Conservation (phyloP, 352 stramenopile species). For the Phytopythium chamaehyphon region DNA sequence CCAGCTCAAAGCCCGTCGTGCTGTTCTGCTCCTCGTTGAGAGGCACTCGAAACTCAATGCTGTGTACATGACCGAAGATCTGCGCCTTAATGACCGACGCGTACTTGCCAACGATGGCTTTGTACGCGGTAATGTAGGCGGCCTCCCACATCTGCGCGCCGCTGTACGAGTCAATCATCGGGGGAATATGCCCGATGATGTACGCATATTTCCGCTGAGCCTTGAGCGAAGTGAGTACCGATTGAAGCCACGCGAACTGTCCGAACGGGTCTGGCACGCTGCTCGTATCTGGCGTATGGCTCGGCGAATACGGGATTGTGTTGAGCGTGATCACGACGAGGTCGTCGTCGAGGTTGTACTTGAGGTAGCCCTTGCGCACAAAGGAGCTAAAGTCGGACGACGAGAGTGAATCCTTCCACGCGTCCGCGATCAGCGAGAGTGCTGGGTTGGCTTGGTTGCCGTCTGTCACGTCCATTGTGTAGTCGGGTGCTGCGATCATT, state of each 20-base stretch:
- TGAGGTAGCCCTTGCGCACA: slow-evolving; percentile 45
- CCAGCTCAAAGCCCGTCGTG: slow-evolving; percentile 19
- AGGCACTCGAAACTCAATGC: slow-evolving; percentile 83
- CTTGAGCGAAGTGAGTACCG: slow-evolving; percentile 45
- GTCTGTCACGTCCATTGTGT: slow-evolving; percentile 70
- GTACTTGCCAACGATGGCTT: slow-evolving; percentile 56
- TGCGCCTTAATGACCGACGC: slow-evolving; percentile 66
- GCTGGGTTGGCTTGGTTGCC: slow-evolving; percentile 41
- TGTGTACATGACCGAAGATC: slow-evolving; percentile 91
- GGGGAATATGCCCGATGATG: slow-evolving; percentile 88
- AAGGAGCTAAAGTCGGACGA: slow-evolving; percentile 47
- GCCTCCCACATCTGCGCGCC: slow-evolving; percentile 80
- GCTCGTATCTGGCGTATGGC: slow-evolving; percentile 57
- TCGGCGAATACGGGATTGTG: slow-evolving; percentile 68
- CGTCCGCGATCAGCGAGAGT: slow-evolving; percentile 41
- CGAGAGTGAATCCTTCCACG: slow-evolving; percentile 47
- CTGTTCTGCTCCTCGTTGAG: slow-evolving; percentile 14
- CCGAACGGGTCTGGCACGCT: slow-evolving; percentile 72
- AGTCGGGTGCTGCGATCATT: slow-evolving; percentile 39
- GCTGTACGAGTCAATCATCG: slow-evolving; percentile 84
- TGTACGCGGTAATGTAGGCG: slow-evolving; percentile 78
- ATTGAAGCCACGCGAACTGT: slow-evolving; percentile 89
- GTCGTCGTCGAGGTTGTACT: slow-evolving; percentile 54
- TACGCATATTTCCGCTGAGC: slow-evolving; percentile 52
- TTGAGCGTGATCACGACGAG: slow-evolving; percentile 68